Conservation (phyloP, 208 protist genomes). For the Wallacemonas collosoma region DNA sequence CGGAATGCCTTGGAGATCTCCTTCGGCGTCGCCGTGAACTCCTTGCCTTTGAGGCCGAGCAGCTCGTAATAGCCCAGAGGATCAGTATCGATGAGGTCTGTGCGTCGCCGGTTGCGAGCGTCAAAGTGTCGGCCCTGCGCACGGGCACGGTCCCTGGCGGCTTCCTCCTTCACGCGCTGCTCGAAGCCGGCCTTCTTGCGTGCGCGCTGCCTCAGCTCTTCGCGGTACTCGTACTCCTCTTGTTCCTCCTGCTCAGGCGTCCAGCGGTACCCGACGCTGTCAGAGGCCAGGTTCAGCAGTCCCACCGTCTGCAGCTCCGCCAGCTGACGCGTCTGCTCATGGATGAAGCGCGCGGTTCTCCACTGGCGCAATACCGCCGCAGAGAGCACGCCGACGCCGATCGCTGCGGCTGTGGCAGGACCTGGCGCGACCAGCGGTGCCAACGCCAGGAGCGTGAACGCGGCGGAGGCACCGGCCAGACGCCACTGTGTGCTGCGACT, state of each 20-base stretch:
- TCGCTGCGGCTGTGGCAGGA: slow-evolving; percentile 58
- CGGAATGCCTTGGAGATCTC: slow-evolving; percentile 87
- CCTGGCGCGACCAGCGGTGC: slow-evolving; percentile 63
- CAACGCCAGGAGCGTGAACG: slow-evolving; percentile 44
- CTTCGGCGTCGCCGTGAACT: slow-evolving; percentile 72
- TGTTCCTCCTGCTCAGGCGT: slow-evolving; percentile 80
- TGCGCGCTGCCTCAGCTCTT: slow-evolving; percentile 80
- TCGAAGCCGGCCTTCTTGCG: slow-evolving; percentile 71
- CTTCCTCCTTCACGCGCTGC: slow-evolving; percentile 86
- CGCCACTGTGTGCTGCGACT: slow-evolving; percentile 30
- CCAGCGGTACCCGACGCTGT: slow-evolving; percentile 85
- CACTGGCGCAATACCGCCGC: slow-evolving; percentile 34
- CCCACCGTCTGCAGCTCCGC: slow-evolving; percentile 73
- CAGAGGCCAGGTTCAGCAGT: slow-evolving; percentile 78
- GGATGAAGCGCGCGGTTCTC: slow-evolving; percentile 35
- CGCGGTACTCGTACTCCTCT: slow-evolving; percentile 88
- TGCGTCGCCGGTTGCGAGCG: slow-evolving; percentile 69
- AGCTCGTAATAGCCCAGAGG: slow-evolving; percentile 90
- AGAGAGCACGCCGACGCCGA: slow-evolving; percentile 48
- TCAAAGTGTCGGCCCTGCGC: slow-evolving; percentile 55
- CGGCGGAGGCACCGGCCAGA: slow-evolving; percentile 28
- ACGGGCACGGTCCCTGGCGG: slow-evolving; percentile 62
- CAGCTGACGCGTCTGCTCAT: slow-evolving; percentile 53
- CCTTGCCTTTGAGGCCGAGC: slow-evolving; percentile 75
- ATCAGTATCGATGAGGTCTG: slow-evolving; percentile 74